Conservation (phyloP, 2,329 filamentous ascomycete species). For the Pyrenophora graminea region DNA sequence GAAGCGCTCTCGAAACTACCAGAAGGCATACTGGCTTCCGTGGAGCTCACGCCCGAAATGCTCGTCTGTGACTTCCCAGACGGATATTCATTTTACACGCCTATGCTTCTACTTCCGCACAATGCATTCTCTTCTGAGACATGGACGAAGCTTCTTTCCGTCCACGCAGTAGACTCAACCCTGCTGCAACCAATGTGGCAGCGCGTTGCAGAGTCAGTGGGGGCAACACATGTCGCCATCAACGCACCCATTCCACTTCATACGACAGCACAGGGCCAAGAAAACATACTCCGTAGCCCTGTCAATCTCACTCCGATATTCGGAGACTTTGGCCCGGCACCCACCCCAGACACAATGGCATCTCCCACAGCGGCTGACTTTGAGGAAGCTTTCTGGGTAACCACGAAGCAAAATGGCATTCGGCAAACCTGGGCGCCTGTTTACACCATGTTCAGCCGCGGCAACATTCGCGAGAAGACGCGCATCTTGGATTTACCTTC, state of each 20-base stretch:
- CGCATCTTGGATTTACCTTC: slow-evolving; percentile 62
- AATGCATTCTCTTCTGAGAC: slow-evolving; percentile 48
- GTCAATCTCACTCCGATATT: slow-evolving; percentile 69
- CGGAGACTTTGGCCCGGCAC: slow-evolving; percentile 71
- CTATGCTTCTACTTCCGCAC: slow-evolving; percentile 61
- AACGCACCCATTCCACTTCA: slow-evolving; percentile 60
- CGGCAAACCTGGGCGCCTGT: slow-evolving; percentile 83
- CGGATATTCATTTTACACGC: slow-evolving; percentile 60
- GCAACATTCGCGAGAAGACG: slow-evolving; percentile 88
- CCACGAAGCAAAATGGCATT: slow-evolving; percentile 74
- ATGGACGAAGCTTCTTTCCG: slow-evolving; percentile 42
- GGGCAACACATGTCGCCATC: slow-evolving; percentile 61
- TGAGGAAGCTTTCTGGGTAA: slow-evolving; percentile 73
- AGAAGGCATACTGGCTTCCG: slow-evolving; percentile 10
- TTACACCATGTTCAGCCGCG: slow-evolving; percentile 93
- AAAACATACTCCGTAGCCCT: slow-evolving; percentile 75
- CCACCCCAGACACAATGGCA: slow-evolving; percentile 22
- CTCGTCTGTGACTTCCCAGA: slow-evolving; percentile 39
- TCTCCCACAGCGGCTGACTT: slow-evolving; percentile 59
- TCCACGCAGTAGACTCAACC: slow-evolving; percentile 27
- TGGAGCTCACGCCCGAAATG: slow-evolving; percentile 17
- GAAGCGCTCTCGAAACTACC: slow-evolving; percentile 22
- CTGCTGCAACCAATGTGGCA: slow-evolving; percentile 32
- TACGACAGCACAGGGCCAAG: slow-evolving; percentile 16
- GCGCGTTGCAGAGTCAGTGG: slow-evolving; percentile 45